phyloP scores from a whole-genome alignment of 1,284 basidiomycete genomes.

The Marasmius tenuissimus region DNA sequence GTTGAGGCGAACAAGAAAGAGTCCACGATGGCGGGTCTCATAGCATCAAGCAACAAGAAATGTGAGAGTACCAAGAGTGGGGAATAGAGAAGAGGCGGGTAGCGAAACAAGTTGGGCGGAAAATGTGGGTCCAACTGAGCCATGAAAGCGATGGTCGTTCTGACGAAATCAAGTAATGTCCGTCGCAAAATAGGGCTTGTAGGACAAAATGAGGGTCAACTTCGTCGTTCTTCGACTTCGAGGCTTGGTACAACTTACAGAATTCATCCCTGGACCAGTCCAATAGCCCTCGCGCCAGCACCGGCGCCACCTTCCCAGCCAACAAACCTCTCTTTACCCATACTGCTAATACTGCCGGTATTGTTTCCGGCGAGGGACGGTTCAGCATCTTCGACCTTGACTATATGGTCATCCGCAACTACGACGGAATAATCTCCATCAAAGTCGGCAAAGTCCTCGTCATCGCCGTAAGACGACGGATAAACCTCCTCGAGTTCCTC shows the following conservation, averaged over 20 bases:
- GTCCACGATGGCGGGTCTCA: not conserved
- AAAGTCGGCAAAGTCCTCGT: constrained; percentile 7
- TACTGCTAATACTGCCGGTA: not conserved
- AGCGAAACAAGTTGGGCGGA: not conserved
- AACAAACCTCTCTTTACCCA: constrained; percentile 57
- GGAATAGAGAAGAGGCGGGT: not conserved
- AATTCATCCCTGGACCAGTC: constrained; percentile 30
- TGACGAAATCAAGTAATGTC: not conserved
- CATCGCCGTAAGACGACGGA: not conserved
- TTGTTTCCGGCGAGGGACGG: constrained; percentile 13
- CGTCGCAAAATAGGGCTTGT: not conserved
- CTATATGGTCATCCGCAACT: constrained; percentile 15
- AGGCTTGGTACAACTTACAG: not conserved
- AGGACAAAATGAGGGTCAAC: not conserved
- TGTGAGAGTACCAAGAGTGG: not conserved
- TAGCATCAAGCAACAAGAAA: not conserved
- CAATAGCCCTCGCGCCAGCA: constrained; percentile 75
- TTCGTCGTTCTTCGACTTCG: not conserved
- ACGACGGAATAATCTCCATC: constrained; percentile 33
- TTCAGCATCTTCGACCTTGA: constrained; percentile 22
- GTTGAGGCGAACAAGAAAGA: not conserved
- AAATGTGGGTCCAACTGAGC: not conserved
- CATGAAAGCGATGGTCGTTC: not conserved
- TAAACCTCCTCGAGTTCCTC: not conserved
- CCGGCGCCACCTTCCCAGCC: constrained; percentile 77